Evolutionary conservation across 257 asterid species (phyloP).

Genomic region (Vinca minor): DNA sequence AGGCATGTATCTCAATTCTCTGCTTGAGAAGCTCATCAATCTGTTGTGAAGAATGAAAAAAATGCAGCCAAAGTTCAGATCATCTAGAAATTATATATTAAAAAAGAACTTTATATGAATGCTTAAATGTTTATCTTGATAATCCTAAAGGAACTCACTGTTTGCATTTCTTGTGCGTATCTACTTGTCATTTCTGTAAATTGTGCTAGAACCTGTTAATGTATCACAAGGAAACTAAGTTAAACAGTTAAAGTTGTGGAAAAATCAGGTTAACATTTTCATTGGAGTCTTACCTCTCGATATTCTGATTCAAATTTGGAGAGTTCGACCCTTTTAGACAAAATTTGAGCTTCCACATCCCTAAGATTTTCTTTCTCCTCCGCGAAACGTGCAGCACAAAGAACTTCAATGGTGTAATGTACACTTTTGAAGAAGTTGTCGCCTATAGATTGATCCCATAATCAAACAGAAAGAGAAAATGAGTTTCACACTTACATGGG

Average conservation of each 20-base stretch:
- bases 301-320: slow-evolving; percentile 93
- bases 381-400: slow-evolving; percentile 55
- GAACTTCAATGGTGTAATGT: slow-evolving; percentile 77
- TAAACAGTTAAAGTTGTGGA: background rate
- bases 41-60: slow-evolving; percentile 27
- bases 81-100: background rate
- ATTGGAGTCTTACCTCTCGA: slow-evolving; percentile 53
- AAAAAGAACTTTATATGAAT: background rate
- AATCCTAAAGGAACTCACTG: slow-evolving; percentile 42
- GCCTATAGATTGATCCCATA: slow-evolving; percentile 36
- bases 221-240: slow-evolving; percentile 16
- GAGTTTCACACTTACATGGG: slow-evolving; percentile 14
- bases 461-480: slow-evolving; percentile 17
- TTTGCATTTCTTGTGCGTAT: slow-evolving; percentile 90
- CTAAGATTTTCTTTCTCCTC: slow-evolving; percentile 84
- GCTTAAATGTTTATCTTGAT: background rate
- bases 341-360: slow-evolving; percentile 71
- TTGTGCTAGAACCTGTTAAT: slow-evolving; percentile 74
- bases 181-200: slow-evolving; percentile 93
- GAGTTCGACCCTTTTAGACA: slow-evolving; percentile 83
- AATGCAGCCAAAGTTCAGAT: background rate
- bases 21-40: slow-evolving; percentile 90
- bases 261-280: background rate
- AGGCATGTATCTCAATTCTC: slow-evolving; percentile 77
- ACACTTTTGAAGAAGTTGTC: slow-evolving; percentile 90